These are phyloP conservation scores for Hemisphaericaspora subhashii DNA, from an alignment of 1,139 yeast genomes.

Conservation along the genomic window DNA sequence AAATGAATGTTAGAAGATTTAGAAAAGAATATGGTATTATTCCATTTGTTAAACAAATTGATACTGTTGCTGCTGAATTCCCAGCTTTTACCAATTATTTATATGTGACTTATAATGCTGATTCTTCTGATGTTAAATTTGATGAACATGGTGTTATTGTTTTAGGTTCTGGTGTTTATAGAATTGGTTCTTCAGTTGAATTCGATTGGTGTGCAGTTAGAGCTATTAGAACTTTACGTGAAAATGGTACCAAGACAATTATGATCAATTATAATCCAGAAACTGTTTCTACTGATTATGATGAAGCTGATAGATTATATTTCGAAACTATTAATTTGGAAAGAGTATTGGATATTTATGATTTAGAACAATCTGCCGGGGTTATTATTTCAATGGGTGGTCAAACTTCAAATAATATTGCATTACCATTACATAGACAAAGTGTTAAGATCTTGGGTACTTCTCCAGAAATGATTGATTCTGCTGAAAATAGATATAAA, in stretches of 20 bases:
- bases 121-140: constrained; percentile 79
- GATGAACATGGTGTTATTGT: constrained; percentile 89
- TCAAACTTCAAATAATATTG: constrained; percentile 96
- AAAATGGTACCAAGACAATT: constrained; percentile 83
- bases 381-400: constrained; percentile 99
- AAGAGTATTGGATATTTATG: constrained; percentile 94
- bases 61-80: constrained; percentile 98
- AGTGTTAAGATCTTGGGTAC: constrained; percentile 96
- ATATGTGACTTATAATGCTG: constrained; percentile 94
- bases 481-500: constrained; percentile 97
- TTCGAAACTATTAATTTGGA: constrained; percentile 95
- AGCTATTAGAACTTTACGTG: constrained; percentile 92
- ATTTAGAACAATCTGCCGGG: constrained; percentile 87
- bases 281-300: constrained; percentile 97
- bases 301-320: constrained; percentile 96
- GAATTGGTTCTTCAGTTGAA: constrained; percentile 93
- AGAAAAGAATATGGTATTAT: constrained; percentile 86
- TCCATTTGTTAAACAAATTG: constrained; percentile 96
- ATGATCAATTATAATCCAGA: constrained; percentile 99
- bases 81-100: constrained; percentile 95
- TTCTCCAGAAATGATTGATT: constrained; percentile 96
- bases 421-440: constrained; percentile 89
- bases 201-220: constrained; percentile 97
- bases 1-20: constrained; percentile 87
- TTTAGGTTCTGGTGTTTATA: constrained; percentile 90